A percentile compares a stretch with the other conserved stretches of the same genome.
phyloP scores from a whole-genome alignment of 768 basidiomycete species.

The Lactarius vividus region DNA sequence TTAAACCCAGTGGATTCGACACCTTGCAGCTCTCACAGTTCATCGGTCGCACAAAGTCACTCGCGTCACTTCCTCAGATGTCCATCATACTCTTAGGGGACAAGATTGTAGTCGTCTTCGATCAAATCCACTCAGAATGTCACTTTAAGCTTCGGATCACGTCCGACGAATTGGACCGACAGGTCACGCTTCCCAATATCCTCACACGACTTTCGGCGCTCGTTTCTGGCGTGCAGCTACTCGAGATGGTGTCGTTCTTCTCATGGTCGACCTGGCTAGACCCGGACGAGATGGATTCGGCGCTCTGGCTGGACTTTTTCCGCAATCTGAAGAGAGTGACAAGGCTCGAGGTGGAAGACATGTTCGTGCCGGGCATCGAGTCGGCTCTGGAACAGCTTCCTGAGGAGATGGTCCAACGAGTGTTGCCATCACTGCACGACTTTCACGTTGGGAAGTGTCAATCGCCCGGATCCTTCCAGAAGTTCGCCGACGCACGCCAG shows the following conservation, averaged over 20 bases:
- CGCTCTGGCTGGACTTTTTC: conserved; percentile 2
- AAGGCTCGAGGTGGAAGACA: not conserved
- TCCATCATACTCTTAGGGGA: conserved; percentile 1
- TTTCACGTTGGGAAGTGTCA: not conserved
- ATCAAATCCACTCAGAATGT: no score
- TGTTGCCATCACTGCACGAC: conserved; percentile 2
- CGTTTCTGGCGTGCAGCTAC: not conserved
- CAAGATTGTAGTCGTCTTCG: not conserved
- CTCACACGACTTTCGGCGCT: not conserved
- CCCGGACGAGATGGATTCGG: not conserved
- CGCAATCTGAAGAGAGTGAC: not conserved
- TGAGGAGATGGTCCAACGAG: not conserved
- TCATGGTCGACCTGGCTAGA: not conserved
- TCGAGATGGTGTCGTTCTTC: not conserved
- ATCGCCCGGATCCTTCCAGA: not conserved
- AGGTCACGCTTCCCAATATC: not conserved
- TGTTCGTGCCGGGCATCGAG: not conserved
- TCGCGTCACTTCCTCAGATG: not conserved
- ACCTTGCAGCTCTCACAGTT: conserved; percentile 7
- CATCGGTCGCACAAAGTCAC: not conserved
- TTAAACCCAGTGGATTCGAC: not conserved
- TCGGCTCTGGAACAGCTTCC: not conserved
- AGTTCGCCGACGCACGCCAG: not conserved
- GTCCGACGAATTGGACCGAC: not conserved
- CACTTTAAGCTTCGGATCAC: not conserved